Evolutionary conservation across 352 stramenopile genomes (phyloP), one percentile per base, ranked within the genome.

Genomic region (Globisporangium radiosum): DNA sequence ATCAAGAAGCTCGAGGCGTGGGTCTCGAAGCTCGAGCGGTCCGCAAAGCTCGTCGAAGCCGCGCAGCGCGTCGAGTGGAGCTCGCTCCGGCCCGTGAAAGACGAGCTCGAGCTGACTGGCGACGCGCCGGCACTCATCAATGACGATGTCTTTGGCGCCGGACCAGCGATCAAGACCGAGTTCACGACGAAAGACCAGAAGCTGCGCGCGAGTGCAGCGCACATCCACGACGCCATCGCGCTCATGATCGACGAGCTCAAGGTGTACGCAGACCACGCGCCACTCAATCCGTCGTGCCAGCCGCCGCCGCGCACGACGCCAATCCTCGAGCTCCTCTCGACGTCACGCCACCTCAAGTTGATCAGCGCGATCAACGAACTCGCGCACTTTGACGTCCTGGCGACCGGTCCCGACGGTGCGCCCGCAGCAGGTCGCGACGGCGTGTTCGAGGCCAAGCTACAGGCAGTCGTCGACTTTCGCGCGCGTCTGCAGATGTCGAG

Each of bases 1-100:
- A 82, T 89, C 57, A 87, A 81, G 73, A 90, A 90, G 56, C 71
- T 92, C 14, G 84, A 92, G 51, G 69, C 64, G 8, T 94, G 85
- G 85, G 69, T 90, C 47, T 65, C 78, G 7, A 85, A 78, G 44
- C 53, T 94, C 14, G 73, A 90, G 62, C 73, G 79, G 52, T 87
- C 85, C 37, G 74, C 87, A 6, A 92, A 91, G 62, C 72, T 92
- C 19, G 68, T 94, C 5, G 85, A 94, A 58, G 81, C 81, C 0
- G 83, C 85, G 3, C 80, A 90, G 38, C 79, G 82, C 36, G 77
- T 94, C 25, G 66, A 90, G 48, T 94, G 85, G 85, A 62, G 73
- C 5, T 68, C 62, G 1, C 51, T 85, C 15, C 60, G 67, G 50
- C 57, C 64, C 50, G 68, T 69, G 61, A 77, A 52, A 59, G 42